Evolutionary conservation across 805 yeast genomes (phyloP), one percentile per base, ranked within the genome.

Genomic region (Cyberlindnera euphorbiae): DNA sequence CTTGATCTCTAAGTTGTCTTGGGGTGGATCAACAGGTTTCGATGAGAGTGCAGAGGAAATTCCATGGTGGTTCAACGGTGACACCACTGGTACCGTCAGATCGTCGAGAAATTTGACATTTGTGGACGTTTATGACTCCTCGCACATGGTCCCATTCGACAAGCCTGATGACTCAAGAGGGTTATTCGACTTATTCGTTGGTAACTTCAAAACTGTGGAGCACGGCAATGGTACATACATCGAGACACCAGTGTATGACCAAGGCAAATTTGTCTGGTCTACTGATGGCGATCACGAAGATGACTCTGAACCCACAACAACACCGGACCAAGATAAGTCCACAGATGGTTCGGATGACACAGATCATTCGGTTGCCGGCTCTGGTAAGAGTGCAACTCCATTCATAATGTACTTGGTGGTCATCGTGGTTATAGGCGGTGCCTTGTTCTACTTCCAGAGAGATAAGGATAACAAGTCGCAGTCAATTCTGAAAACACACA

Each of bases 121-220:
- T 55, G 77, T 84, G 22, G 75, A 77, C 39, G 75, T 90, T 2
- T 74, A 62, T 55, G 75, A 85, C 48, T 77, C 95, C 0, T 82
- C 95, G 4, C 97, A 93, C 55, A 90, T 93, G 97, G 93, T 88
- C 17, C 95, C 97, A 1, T 80, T 74, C 46, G 97, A 89, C 56
- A 62, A 75, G 35, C 83, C 93, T 2, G 75, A 69, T 30, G 69
- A 73, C 18, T 73, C 89, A 7, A 68, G 88, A 46, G 86, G 87
- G 13, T 60, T 89, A 42, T 62, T 88, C 27, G 88, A 86, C 36
- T 56, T 66, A n/a, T 44, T 53, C 35, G 48, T 49, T 19, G 53
- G 52, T 6, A 54, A 53, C 30, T 49, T 36, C 33, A 40, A 44
- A 18, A 12, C 50, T 6, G 31, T 49, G 28, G 53, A 47, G 12